Base-by-base conservation (phyloP, 2,329 filamentous ascomycete species). In the Colletotrichum trifolii region DNA sequence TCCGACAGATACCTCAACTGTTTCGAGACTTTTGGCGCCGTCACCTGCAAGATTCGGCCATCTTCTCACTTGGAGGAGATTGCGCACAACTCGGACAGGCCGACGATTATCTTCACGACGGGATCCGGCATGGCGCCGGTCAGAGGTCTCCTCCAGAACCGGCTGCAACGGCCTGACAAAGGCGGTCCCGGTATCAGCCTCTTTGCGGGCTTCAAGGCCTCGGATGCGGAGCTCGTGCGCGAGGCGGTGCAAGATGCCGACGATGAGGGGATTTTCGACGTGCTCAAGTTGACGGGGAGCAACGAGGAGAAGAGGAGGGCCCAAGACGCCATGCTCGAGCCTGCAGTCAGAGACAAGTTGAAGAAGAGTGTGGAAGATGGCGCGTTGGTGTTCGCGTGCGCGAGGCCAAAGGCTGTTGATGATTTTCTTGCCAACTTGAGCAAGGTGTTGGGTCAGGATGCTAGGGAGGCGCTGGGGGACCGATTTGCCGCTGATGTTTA, bases 401-500 rank as follows among this genome's bases (percentile, higher is more conserved):
- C 64, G 39, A 39, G 64, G n/a, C 64, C 64, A 17, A 45, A 34
- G 50, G 64, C 64, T 3, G 64, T 67, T 12, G 64, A 67, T 6
- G 60, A 64, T 38, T 64, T 67, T 34, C n/a, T 67, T 42, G 13
- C 7, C 1, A 65, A 64, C 9, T 42, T 67, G 35, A 64, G 64
- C 54, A 36, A 64, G n/a, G 54, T 64, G 4, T 40, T 67, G 55
- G 64, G 64, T 6, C 48, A 40, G 13, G 64, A 64, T 52, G 64
- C 64, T 1, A 64, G 60, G 15, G 64, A 64, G 36, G 46, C 36
- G 13, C n/a, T 67, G 54, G 64, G 64, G 8, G 64, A 67, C 33
- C 60, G 64, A 8, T 67, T 67, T 8, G 34, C 55, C 34, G 64
- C 64, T 17, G 64, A 67, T 52, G 55, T 67, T 52, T 67, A 67